These are phyloP conservation scores for Alloteropsis semialata DNA, from an alignment of 176 grass and related monocot genomes.

Conservation along the genomic window DNA sequence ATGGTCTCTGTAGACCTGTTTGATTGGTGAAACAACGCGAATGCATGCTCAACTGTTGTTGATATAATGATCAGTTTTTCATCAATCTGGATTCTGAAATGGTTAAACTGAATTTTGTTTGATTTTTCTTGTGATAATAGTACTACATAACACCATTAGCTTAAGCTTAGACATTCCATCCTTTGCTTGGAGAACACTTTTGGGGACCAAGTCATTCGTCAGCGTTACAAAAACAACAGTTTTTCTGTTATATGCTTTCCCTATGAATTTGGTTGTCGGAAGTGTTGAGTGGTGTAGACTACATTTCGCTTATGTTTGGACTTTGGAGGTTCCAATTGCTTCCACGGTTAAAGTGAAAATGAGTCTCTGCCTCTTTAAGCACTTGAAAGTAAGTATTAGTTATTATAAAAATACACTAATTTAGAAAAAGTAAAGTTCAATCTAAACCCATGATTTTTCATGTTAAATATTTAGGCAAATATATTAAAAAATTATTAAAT, in stretches of 20 bases:
- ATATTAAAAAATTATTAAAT: too few species aligned
- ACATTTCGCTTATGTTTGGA: not conserved
- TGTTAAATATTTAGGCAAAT: too few species aligned
- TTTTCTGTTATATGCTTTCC: not conserved
- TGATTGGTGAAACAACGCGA: slow-evolving; percentile 27
- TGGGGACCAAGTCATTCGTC: not conserved
- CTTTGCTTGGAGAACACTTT: not conserved
- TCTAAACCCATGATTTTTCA: too few species aligned
- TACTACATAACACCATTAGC: not conserved
- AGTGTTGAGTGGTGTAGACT: not conserved
- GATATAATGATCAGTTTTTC: slow-evolving; percentile 23
- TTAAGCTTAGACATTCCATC: not conserved
- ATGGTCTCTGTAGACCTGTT: slow-evolving; percentile 30
- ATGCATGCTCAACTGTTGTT: slow-evolving; percentile 18
- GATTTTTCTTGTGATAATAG: not conserved
- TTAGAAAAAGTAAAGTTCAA: too few species aligned
- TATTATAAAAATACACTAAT: too few species aligned
- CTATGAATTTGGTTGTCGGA: not conserved
- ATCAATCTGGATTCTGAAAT: not conserved
- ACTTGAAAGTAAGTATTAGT: too few species aligned
- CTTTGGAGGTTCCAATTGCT: not conserved
- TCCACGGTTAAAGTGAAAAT: too few species aligned
- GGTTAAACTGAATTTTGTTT: not conserved
- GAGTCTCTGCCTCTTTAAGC: too few species aligned
- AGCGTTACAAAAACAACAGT: not conserved